Base-by-base conservation (phyloP, 2,329 filamentous ascomycete species). In the Eutypa lata region DNA sequence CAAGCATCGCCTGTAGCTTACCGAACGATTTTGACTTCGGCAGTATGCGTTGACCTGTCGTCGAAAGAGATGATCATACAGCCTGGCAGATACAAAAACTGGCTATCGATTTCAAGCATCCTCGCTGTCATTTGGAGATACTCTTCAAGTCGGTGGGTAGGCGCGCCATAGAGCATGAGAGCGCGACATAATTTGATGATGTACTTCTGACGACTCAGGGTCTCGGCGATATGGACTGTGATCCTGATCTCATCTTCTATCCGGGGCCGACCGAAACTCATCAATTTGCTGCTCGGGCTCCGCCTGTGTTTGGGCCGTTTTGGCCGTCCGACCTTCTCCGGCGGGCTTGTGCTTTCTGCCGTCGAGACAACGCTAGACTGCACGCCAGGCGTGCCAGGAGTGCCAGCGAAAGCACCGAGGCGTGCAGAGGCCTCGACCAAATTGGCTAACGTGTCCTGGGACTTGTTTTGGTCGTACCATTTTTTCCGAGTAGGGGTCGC, bases 21-120 rank as follows among this genome's bases (percentile, higher is more conserved):
- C 65, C 86, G 81, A 7, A 91, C 84, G 31, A 91, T 79, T 71
- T 90, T 89, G 56, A 91, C 88, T 65, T 91, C 88, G n/a, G 87
- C 87, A 0, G 89, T 91, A 64, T 91, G 88, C 0, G 88, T 90
- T 0, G 73, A 71, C 57, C 73, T 67, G 55, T 91, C 88, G 63
- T 88, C 91, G 65, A 96, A 96, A 5, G 90, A 91, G 65, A 95
- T 87, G 54, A 96, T 88, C 91, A 96, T 96, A 62, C 89, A 93
- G 0, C 89, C 89, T 0, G 91, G 91, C 37, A 96, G 84, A 66
- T 96, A 96, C 24, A 96, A 73, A 60, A 93, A 96, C 63, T 95
- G 90, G 3, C 87, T 87, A 58, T 95, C 88, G 16, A 96, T 91
- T 67, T 91, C 88, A 31, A 96, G 79, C 1, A 92, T 88, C n/a